Conservation (phyloP, 2,329 filamentous ascomycete genomes). For the Colletotrichum sp. region DNA sequence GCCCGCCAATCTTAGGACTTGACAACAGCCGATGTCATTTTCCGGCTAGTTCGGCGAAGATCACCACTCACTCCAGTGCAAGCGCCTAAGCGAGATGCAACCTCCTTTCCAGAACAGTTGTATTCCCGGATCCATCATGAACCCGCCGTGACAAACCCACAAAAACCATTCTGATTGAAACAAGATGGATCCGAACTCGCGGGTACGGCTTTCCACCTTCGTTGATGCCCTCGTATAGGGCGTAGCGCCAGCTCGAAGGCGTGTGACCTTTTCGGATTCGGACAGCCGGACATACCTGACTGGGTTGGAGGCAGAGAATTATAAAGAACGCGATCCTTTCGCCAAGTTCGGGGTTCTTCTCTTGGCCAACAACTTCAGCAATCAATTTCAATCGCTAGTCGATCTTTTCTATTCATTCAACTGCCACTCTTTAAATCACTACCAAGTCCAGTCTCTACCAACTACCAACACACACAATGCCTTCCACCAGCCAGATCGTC, state of each 20-base stretch:
- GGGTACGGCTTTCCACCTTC: neutral
- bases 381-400: neutral
- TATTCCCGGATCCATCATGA: neutral
- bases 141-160: neutral
- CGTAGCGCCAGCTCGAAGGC: neutral
- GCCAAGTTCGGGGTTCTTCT: neutral
- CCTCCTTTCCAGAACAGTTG: neutral
- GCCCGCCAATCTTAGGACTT: neutral
- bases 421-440: neutral
- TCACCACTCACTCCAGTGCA: neutral
- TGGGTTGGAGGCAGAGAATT: neutral
- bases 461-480: neutral
- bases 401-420: neutral
- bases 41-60: neutral
- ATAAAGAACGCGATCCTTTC: neutral
- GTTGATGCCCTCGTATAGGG: neutral
- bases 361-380: neutral
- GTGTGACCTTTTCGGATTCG: neutral
- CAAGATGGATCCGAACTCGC: neutral
- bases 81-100: neutral
- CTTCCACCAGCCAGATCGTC: conserved; percentile 10
- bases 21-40: neutral
- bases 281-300: neutral
- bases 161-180: neutral
- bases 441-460: neutral